Conservation (phyloP, 2,329 filamentous ascomycete species). For the Neonectria hederae region DNA sequence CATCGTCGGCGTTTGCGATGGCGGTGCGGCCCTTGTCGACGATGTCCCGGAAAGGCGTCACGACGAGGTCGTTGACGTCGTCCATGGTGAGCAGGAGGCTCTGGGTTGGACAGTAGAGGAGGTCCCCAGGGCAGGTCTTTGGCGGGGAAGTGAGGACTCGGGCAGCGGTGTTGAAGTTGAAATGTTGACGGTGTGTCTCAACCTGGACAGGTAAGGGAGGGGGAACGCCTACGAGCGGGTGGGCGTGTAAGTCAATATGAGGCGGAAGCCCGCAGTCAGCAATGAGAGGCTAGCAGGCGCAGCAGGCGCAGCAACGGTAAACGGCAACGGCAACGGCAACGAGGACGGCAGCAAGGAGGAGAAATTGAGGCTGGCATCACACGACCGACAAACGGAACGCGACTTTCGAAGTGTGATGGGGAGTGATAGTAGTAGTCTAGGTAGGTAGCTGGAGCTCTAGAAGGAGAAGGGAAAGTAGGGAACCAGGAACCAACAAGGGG, state of each 20-base stretch:
- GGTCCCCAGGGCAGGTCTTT: not conserved
- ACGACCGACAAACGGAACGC: constrained; percentile 15
- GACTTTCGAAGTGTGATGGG: constrained; percentile 1
- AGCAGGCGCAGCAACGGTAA: constrained; percentile 17
- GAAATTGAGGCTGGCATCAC: constrained; percentile 17
- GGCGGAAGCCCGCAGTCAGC: constrained; percentile 21
- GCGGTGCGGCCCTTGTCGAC: constrained; percentile 61
- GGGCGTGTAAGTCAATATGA: constrained; percentile 44
- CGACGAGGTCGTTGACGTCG: constrained; percentile 54
- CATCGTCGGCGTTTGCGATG: constrained; percentile 57
- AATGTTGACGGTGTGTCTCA: not conserved
- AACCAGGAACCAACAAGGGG: not conserved
- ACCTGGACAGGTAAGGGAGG: constrained; percentile 4
- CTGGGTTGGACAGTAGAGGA: constrained; percentile 7
- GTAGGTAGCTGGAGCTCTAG: not conserved
- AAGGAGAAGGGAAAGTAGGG: constrained; percentile 20
- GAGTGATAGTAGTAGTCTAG: no score
- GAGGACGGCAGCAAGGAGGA: constrained; percentile 6
- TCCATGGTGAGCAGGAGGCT: constrained; percentile 47
- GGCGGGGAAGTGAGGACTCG: not conserved
- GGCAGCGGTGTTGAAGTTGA: not conserved
- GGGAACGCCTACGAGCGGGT: constrained; percentile 12
- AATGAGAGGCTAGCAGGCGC: constrained; percentile 21
- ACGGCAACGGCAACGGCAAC: constrained; percentile 1
- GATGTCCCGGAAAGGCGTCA: constrained; percentile 62